Base-by-base conservation (phyloP, 1,284 basidiomycete species). In the Pseudozyma hubeiensis region DNA sequence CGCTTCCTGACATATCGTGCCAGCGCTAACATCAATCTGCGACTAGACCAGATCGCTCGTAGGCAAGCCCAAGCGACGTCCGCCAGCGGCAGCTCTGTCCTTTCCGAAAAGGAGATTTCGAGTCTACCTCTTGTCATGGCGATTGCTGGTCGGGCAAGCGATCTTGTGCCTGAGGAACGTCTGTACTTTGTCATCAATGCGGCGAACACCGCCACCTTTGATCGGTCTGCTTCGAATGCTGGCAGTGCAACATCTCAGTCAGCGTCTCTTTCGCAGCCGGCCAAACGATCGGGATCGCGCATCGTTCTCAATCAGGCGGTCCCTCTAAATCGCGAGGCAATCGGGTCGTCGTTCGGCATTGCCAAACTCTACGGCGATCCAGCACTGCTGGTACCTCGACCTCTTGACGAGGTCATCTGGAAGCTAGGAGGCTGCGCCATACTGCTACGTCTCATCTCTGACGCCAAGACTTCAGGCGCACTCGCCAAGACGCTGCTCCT, bases 351-450 rank as follows among this genome's bases (percentile, higher is more conserved):
- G 3, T 67, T 53, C 41, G 72, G 75, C 1, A 64, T 76, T 13
- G 70, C 79, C 29, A 69, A 72, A 43, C 43, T 82, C 39, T 68
- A 67, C 19, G 81, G 81, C 34, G 65, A 75, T 11, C 80, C 80
- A 5, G 86, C 90, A 63, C 84, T 90, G 2, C 88, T 90, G 45
- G 88, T 88, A 24, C 88, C 88, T 14, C 86, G 87, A 29, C 88
- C 90, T 53, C 84, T 96, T 39, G 94, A 97, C 84, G 87, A 89
- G 62, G 89, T 91, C 0, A 85, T 97, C 54, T 93, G 92, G 90
- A 90, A 89, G 75, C 89, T 93, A 48, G 94, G 94, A 1, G 94
- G 95, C 2, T 90, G 91, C 2, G 89, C 90, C 4, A 87, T 95
- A 19, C 87, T 90, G 1, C 85, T 97, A 74, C 88, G 90, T 64